Evolutionary conservation across 2,329 filamentous ascomycete species (phyloP), one percentile per base, ranked within the genome.

Genomic region (Zasmidium citrigriseum): DNA sequence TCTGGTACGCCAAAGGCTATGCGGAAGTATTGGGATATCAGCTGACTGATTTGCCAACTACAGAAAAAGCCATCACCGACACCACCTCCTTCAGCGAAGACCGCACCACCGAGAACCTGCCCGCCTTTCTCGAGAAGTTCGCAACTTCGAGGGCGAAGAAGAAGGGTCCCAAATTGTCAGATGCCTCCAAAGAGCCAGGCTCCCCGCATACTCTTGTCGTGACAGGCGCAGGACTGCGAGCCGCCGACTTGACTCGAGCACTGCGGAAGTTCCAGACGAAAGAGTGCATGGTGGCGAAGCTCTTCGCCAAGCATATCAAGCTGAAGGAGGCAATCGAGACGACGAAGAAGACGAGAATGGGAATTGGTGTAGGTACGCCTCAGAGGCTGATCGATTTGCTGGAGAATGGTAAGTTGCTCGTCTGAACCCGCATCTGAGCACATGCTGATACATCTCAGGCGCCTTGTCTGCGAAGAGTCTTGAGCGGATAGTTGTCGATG

Each of bases 301-400:
- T 99, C 72, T 99, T 99, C 75, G 93, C 95, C 27, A 99, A 99
- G 75, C 95, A 99, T 74, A 96, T 99, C 80, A 99, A 99, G 77
- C 77, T 99, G 11, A 85, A 90, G 54, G 93, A 98, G 68, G 90
- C 93, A 29, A 86, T 93, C 53, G 82, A 88, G 59, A 90, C 89
- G 71, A 85, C 96, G 45, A 83, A 89, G 68, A 83, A 80, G 62
- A 80, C 79, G 53, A 82, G 81, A 61, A 90, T 92, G 12, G 91
- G 91, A 24, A 90, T 98, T 63, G 93, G 89, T 2, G 91, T 97
- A 14, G 95, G 95, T 2, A 99, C 95, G 4, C 93, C 95, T 4
- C 85, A 89, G 50, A 83, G 95, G 49, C 77, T 99, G 44, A 86
- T 85, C 53, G 93, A 96, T 68, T 77, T 99, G 60, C 84, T 96